Evolutionary conservation across 352 stramenopile genomes (phyloP), one percentile per base, ranked within the genome.

Genomic region (Blastocystis sp.): DNA sequence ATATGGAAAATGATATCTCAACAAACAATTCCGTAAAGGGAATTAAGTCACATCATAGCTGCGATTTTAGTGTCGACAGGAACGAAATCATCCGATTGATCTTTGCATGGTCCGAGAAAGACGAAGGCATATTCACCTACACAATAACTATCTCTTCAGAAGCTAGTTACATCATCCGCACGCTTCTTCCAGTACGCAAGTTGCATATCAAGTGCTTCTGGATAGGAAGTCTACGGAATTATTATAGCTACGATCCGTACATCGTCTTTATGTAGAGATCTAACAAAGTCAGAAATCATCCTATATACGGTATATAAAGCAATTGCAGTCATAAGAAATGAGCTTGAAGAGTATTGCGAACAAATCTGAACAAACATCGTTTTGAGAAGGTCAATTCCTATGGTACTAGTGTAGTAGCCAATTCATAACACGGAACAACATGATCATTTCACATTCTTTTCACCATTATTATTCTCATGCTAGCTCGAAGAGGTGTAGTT

Each of bases 131-230:
- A 75, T 75, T 75, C 5, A 75, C 29, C 63, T 75, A 75, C 32
- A 69, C 12, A 32, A 21, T 21, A 35, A 43, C 1, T 9, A 39
- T 39, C 12, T 46, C 24, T 35, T 3, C 1, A 9, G 5, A 32
- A 69, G 7, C 19, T 16, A 5, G 2, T 7, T 43, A 75, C 63
- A 21, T 75, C 63, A 75, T 75, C 63, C 3, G 29, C 63, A 29
- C 37, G 27, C 35, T 75, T 75, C 39, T 16, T 54, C 63, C 63
- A 75, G 19, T 75, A 75, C 9, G n/a, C 14, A 21, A 51, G 21
- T 49, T 75, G 63, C 63, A 75, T 75, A 2, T 75, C 63, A 21
- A 75, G 14, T 12, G 63, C 63, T 27, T 75, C 63, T 14, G 21
- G n/a, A 46, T 75, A 75, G 14, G 63, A 75, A 27, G 5, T 54